Evolutionary conservation across 345 rosid genomes (phyloP), one percentile per base, ranked within the genome.

Genomic region (Turritis glabra): DNA sequence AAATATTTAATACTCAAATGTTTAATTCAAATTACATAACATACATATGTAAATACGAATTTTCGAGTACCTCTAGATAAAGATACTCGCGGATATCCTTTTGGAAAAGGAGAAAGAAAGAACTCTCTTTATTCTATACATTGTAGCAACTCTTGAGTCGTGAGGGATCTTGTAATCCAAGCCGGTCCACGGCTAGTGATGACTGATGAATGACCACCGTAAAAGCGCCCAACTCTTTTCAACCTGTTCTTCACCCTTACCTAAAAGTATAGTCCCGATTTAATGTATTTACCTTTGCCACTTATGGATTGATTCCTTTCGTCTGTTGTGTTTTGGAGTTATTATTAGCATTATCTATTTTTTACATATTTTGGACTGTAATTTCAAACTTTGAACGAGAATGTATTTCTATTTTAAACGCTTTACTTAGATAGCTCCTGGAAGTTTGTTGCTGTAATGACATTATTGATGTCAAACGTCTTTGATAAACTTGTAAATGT

Each of bases 291-390:
- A 62, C 23, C 26, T 60, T 68, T 25, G 18, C 63, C 48, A 68
- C 7, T 68, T 50, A 17, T 33, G 50, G 74, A 60, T 40, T 60
- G 74, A 68, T 75, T 75, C 69, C 69, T 68, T 22, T 68, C 74
- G 79, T 75, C 74, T 68, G 64, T 75, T 68, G 62, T 68, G 64
- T 41, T 8, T 76, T 76, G 79, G 79, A 68, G 18, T 48, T 67
- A 75, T 48, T 67, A 30, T 60, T 60, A 22, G 21, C 30, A 41
- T 32, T 38, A n/a, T 48, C 6, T 60, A 41, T 14, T 52, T 54
- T 15, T 68, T 29, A 22, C 53, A 67, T 21, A 22, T n/a, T 38
- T 44, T 21, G 29, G 40, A 38, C 41, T 6, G 33, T 48, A 27
- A 65, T 7, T 46, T 27, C 21, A 55, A 50, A 38, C 22, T 48